Evolutionary conservation across 768 basidiomycete genomes (phyloP).

Genomic region (Lentinula aciculospora): DNA sequence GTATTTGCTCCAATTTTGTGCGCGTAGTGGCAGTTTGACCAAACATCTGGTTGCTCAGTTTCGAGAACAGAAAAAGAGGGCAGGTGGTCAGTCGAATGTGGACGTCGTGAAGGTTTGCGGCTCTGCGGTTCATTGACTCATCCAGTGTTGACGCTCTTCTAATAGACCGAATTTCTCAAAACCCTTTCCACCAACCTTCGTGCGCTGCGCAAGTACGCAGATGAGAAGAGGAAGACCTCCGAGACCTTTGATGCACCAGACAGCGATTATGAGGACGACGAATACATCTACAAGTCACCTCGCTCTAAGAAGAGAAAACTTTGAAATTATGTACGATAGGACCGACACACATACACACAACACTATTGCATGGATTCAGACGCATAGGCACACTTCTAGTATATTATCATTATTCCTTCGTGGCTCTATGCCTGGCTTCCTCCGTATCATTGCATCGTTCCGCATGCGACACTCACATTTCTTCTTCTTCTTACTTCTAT

Average conservation of each 20-base stretch:
- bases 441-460: not conserved
- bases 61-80: conserved; percentile 55
- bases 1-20: conserved; percentile 5
- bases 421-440: not conserved
- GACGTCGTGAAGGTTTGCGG: conserved; percentile 51
- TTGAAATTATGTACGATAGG: not conserved
- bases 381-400: not conserved
- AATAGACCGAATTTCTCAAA: conserved; percentile 66
- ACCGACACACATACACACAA: not conserved
- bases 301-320: conserved; percentile 4
- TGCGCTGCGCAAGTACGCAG: conserved; percentile 54
- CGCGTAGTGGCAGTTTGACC: conserved; percentile 1
- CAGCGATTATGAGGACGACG: conserved; percentile 1
- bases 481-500: not conserved
- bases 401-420: not conserved
- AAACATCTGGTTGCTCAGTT: conserved; percentile 33
- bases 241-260: not conserved
- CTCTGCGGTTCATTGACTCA: not conserved
- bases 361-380: not conserved
- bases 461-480: not conserved
- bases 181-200: conserved; percentile 53
- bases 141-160: not conserved
- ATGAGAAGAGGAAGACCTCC: conserved; percentile 35
- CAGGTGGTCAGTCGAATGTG: conserved; percentile 38
- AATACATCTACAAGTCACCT: conserved; percentile 3